Conservation (phyloP, 306 rosid genomes). For the Cicer chorassanicum region DNA sequence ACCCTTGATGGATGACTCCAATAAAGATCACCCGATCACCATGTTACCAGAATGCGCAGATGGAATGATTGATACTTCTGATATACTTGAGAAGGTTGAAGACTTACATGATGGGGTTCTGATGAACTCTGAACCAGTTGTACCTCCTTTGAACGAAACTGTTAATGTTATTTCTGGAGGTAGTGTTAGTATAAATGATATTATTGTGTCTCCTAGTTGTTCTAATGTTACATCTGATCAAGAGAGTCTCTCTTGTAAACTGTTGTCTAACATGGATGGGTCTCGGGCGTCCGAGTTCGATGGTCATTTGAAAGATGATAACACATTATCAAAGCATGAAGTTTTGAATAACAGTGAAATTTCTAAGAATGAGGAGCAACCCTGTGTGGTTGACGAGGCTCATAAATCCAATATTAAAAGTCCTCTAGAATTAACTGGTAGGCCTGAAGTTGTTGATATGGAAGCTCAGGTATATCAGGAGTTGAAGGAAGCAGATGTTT, state of each 20-base stretch:
- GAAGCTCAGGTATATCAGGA: constrained; percentile 60
- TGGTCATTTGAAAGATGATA: constrained; percentile 59
- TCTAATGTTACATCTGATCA: constrained; percentile 69
- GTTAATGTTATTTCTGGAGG: constrained; percentile 52
- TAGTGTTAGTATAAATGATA: constrained; percentile 52
- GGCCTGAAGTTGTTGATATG: constrained; percentile 65
- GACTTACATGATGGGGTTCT: constrained; percentile 61
- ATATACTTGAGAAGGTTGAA: constrained; percentile 61
- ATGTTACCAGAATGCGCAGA: constrained; percentile 52
- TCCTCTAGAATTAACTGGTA: constrained; percentile 58
- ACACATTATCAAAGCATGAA: constrained; percentile 55
- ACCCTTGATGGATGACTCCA: constrained; percentile 37
- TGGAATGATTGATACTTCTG: constrained; percentile 54
- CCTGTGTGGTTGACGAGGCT: constrained; percentile 48
- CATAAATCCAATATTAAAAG: constrained; percentile 42
- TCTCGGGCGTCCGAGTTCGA: constrained; percentile 46
- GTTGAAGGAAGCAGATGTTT: constrained; percentile 50
- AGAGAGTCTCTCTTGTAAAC: constrained; percentile 61
- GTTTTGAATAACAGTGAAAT: constrained; percentile 48
- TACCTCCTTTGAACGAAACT: constrained; percentile 50
- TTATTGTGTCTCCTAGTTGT: constrained; percentile 60
- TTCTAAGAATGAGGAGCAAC: constrained; percentile 52
- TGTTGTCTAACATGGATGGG: constrained; percentile 49
- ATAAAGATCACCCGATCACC: constrained; percentile 41
- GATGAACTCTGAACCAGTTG: constrained; percentile 55